phyloP scores from a whole-genome alignment of 192 early-diverging fungal species.

The Podila clonocystis region DNA sequence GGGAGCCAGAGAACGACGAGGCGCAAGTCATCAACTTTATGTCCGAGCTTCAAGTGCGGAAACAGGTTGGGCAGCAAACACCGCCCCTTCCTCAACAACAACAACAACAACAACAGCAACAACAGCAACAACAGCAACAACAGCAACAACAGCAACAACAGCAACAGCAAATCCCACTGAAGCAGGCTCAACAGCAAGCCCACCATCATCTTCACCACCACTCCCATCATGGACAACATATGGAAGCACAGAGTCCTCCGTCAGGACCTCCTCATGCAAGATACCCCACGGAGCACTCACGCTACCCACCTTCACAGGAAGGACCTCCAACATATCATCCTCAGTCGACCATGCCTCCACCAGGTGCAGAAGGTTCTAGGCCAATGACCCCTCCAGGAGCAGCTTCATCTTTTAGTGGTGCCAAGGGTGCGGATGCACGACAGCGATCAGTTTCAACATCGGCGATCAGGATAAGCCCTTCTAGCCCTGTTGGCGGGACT shows the following conservation, averaged over 20 bases:
- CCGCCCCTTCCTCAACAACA: constrained; percentile 25
- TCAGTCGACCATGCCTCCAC: background rate
- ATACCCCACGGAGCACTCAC: background rate
- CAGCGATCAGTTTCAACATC: constrained; percentile 1
- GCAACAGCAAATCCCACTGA: background rate
- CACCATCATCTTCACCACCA: background rate
- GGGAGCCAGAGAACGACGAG: constrained; percentile 31
- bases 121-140: constrained; percentile 1
- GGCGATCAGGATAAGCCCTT: background rate
- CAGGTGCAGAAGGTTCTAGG: background rate
- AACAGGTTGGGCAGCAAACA: constrained; percentile 9
- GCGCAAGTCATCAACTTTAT: constrained; percentile 38
- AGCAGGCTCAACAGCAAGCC: background rate
- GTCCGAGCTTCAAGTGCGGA: constrained; percentile 33
- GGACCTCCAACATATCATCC: background rate
- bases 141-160: background rate
- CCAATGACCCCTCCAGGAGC: background rate
- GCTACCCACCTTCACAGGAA: background rate
- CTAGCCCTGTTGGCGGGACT: background rate
- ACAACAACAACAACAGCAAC: constrained; percentile 2
- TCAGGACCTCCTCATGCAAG: background rate
- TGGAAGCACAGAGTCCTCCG: background rate
- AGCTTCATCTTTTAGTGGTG: no score
- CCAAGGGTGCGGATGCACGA: background rate
- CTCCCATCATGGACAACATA: background rate